Percentiles rank a stretch among this genome's conserved stretches.
These are phyloP conservation scores for Cenchrus purpureus DNA, from an alignment of 176 grass and related monocot species.

Conservation along the genomic window DNA sequence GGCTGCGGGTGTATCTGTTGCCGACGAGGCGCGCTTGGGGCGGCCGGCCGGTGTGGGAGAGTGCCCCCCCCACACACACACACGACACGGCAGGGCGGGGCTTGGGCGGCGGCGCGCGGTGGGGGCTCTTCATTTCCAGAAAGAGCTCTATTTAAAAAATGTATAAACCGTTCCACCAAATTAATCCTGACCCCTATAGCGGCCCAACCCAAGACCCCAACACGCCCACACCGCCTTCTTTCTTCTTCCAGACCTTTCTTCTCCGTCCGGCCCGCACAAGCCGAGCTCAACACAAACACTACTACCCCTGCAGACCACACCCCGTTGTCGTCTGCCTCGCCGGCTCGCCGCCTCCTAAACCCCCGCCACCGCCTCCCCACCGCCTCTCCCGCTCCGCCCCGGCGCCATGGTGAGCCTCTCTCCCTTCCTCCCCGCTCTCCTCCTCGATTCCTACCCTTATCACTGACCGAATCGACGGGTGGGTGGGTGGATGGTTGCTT, in stretches of 20 bases:
- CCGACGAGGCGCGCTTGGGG: no score
- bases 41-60: no score
- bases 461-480: slow-evolving; percentile 10
- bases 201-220: neutral
- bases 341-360: neutral
- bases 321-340: neutral
- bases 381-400: neutral
- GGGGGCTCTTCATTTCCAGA: no score
- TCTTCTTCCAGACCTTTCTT: neutral
- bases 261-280: neutral
- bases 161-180: no score
- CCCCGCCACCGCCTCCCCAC: no score
- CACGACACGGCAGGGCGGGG: no score
- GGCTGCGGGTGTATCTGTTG: no score
- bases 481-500: neutral
- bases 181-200: neutral
- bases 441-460: neutral
- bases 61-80: no score
- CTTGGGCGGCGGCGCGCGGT: no score
- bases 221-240: neutral
- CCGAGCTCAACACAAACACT: neutral
- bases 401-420: slow-evolving; percentile 49
- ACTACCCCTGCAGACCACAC: neutral
- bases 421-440: neutral
- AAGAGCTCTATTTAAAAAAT: no score